A percentile compares a stretch with the other conserved stretches of the same genome.
Evolutionary conservation across 139 green algal species (phyloP).

Genomic region (Chlorella sp.): DNA sequence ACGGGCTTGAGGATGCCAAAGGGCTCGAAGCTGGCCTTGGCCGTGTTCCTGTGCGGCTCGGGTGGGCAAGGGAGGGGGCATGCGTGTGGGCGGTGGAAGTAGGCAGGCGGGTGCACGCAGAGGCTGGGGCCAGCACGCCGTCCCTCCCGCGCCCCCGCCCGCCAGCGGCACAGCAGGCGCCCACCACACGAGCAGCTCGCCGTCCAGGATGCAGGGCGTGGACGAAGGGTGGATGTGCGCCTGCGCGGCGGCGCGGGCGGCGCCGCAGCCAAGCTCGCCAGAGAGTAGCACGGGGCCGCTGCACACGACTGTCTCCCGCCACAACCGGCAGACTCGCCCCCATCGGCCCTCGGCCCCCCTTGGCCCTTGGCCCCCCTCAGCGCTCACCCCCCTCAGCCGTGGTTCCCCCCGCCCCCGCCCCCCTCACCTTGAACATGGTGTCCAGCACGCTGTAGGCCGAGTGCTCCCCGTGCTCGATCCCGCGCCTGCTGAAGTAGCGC

Average conservation of each 20-base stretch:
- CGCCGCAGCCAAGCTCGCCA: no score
- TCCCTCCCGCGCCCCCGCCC: neutral
- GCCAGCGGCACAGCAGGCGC: neutral
- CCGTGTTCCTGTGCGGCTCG: neutral
- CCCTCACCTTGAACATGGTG: conserved; percentile 11
- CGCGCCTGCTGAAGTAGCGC: no score
- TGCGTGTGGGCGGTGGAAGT: neutral
- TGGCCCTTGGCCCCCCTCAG: no score
- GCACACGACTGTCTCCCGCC: no score
- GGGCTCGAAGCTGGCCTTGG: conserved; percentile 55
- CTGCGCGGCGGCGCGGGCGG: no score
- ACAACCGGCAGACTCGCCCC: no score
- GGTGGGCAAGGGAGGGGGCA: neutral
- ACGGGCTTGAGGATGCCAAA: conserved; percentile 59
- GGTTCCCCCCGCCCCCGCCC: no score
- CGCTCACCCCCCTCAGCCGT: no score
- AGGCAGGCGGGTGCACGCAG: conserved; percentile 2
- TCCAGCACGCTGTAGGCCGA: conserved; percentile 41
- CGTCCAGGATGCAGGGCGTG: conserved; percentile 46
- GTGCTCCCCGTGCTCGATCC: conserved; percentile 50
- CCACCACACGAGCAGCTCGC: conserved; percentile 49
- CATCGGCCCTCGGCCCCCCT: no score
- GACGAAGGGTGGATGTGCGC: no score
- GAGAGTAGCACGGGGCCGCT: no score
- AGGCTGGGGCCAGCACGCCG: neutral